Percentiles rank a stretch among this genome's conserved stretches.
phyloP scores from a whole-genome alignment of 73 alveolate genomes.

The Paramecium sonneborni region DNA sequence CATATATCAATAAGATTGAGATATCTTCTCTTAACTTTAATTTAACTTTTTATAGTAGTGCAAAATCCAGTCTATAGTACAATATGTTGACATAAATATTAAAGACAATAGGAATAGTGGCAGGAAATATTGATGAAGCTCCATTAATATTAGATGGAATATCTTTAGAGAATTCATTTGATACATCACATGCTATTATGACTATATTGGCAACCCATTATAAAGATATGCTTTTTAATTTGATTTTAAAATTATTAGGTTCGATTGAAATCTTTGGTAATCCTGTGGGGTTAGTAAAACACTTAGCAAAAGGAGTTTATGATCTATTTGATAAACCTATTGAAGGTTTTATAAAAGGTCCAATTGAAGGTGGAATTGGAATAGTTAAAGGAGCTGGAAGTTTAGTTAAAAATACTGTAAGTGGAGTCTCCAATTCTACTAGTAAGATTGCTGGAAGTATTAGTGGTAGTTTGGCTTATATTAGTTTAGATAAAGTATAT shows the following conservation, averaged over 20 bases:
- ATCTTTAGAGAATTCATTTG: conserved; percentile 73
- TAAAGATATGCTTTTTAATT: conserved; percentile 67
- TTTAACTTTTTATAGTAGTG: conserved; percentile 25
- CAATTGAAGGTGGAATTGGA: conserved; percentile 93
- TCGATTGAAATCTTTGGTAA: conserved; percentile 91
- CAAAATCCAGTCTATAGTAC: conserved; percentile 56
- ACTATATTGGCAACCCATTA: conserved; percentile 73
- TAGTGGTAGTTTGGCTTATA: conserved; percentile 80
- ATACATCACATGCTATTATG: conserved; percentile 70
- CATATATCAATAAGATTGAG: conserved; percentile 60
- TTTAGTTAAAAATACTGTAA: conserved; percentile 88
- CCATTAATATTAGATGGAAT: conserved; percentile 81
- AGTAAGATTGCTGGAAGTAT: conserved; percentile 88
- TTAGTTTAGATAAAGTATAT: conserved; percentile 86
- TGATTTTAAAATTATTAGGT: conserved; percentile 75
- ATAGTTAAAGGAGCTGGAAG: conserved; percentile 92
- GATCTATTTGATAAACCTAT: conserved; percentile 97
- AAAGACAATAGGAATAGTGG: conserved; percentile 79
- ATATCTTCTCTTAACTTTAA: conserved; percentile 53
- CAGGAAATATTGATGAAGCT: conserved; percentile 83
- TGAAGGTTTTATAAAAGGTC: conserved; percentile 92
- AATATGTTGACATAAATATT: conserved; percentile 67
- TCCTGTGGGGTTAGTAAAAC: conserved; percentile 90
- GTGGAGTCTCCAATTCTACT: conserved; percentile 92
- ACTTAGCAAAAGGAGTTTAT: conserved; percentile 93